phyloP scores from a whole-genome alignment of 2,329 filamentous ascomycete species.

The Parastagonospora nodorum region DNA sequence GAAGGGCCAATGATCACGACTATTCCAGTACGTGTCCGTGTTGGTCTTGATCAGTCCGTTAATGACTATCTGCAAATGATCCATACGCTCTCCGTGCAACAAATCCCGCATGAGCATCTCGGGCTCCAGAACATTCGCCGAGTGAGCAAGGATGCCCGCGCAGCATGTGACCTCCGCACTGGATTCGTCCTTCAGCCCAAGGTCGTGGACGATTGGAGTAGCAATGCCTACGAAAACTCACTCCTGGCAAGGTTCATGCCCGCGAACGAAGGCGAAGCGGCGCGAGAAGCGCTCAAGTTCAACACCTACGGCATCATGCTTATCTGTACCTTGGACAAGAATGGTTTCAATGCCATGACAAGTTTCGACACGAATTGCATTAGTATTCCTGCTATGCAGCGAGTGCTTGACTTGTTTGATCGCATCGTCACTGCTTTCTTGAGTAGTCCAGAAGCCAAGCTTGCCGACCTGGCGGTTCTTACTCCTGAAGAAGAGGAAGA shows the following conservation, averaged over 20 bases:
- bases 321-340: conserved; percentile 64
- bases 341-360: conserved; percentile 64
- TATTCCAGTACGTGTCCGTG: conserved; percentile 59
- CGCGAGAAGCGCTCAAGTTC: conserved; percentile 63
- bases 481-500: conserved; percentile 36
- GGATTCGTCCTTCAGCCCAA: conserved; percentile 47
- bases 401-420: conserved; percentile 59
- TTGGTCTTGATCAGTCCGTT: conserved; percentile 52
- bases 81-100: conserved; percentile 60
- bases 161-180: conserved; percentile 43
- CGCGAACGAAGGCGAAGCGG: conserved; percentile 61
- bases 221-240: conserved; percentile 18
- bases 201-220: conserved; percentile 29
- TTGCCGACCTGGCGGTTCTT: conserved; percentile 36
- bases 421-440: conserved; percentile 58
- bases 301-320: conserved; percentile 67
- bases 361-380: conserved; percentile 69
- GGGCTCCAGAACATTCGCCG: conserved; percentile 64
- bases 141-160: conserved; percentile 39
- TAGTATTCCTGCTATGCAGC: conserved; percentile 57
- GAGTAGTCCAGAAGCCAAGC: conserved; percentile 40
- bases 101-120: conserved; percentile 69
- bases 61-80: conserved; percentile 61
- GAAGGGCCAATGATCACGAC: conserved; percentile 67
- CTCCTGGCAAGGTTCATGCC: conserved; percentile 61